These are phyloP conservation scores for Stropharia rugosoannulata DNA, from an alignment of 768 basidiomycete species.

Conservation along the genomic window DNA sequence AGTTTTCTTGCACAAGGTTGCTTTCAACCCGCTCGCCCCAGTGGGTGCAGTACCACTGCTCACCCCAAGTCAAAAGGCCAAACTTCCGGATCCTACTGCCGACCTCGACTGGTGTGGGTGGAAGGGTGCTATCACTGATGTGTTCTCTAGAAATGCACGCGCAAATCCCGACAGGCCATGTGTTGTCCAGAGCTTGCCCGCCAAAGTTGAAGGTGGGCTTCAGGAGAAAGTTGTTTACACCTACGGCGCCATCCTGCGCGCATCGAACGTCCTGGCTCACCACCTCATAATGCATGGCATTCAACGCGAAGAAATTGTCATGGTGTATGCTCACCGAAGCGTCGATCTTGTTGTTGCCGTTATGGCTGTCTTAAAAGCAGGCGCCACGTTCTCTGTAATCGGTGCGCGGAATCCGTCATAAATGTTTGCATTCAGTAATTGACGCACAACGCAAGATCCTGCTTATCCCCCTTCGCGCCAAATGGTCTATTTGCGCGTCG, in stretches of 20 bases:
- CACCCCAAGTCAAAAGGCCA: conserved; percentile 64
- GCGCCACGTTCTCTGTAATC: conserved; percentile 96
- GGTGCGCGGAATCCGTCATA: conserved; percentile 49
- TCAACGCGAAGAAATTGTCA: conserved; percentile 92
- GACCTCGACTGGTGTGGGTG: conserved; percentile 97
- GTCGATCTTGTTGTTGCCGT: conserved; percentile 97
- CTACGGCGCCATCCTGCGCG: conserved; percentile 78
- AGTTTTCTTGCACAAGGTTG: conserved; percentile 68
- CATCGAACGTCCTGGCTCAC: conserved; percentile 89
- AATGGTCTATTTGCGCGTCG: conserved; percentile 89
- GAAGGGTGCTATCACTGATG: conserved; percentile 95
- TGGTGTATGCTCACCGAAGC: conserved; percentile 95
- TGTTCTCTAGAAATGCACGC: conserved; percentile 87
- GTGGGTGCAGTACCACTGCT: conserved; percentile 82
- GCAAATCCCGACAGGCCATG: conserved; percentile 81
- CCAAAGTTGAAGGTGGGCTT: conserved; percentile 32
- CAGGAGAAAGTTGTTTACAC: conserved; percentile 66
- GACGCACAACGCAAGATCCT: conserved; percentile 60
- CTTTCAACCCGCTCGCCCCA: conserved; percentile 62
- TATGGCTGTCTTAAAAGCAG: conserved; percentile 94
- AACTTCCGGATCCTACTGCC: conserved; percentile 80
- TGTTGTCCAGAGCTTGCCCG: conserved; percentile 76
- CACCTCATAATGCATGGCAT: conserved; percentile 84
- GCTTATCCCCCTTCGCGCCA: conserved; percentile 95
- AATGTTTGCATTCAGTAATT: background rate